phyloP scores from a whole-genome alignment of 768 basidiomycete species.

The Goffeauzyma gilvescens region DNA sequence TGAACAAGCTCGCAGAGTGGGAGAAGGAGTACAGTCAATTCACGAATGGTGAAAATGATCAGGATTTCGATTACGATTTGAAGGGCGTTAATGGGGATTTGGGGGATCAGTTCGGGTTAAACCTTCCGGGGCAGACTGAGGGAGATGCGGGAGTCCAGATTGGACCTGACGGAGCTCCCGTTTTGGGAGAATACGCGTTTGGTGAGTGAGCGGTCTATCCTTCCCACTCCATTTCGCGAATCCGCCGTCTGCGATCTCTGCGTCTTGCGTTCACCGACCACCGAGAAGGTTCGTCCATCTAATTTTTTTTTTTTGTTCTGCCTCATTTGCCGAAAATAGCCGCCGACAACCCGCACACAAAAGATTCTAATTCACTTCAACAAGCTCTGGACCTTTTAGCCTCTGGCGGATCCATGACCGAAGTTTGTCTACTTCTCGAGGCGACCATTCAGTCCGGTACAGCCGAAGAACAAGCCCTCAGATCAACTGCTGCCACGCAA shows the following conservation, averaged over 20 bases:
- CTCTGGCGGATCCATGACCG: slow-evolving; percentile 65
- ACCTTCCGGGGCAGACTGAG: too few relatives aligned
- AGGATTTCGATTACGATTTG: slow-evolving; percentile 21
- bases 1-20: slow-evolving; percentile 28
- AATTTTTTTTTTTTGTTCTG: neutral
- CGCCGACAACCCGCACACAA: slow-evolving; percentile 48
- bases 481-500: neutral
- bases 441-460: slow-evolving; percentile 44
- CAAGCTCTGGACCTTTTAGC: slow-evolving; percentile 38
- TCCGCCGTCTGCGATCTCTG: neutral
- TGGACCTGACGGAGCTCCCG: slow-evolving; percentile 49
- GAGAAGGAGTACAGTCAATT: slow-evolving; percentile 38
- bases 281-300: neutral
- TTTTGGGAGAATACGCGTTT: slow-evolving; percentile 53
- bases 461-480: neutral
- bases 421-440: slow-evolving; percentile 70
- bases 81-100: slow-evolving; percentile 15
- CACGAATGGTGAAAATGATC: slow-evolving; percentile 40
- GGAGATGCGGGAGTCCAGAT: slow-evolving; percentile 3
- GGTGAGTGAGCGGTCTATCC: too few relatives aligned
- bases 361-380: neutral
- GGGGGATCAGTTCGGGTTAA: slow-evolving; percentile 13
- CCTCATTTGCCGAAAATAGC: slow-evolving; percentile 35
- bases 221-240: too few relatives aligned
- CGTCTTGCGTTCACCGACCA: neutral